Percentiles rank a stretch among this genome's conserved stretches.
Evolutionary conservation across 306 rosid species (phyloP).

Genomic region (Castanea sativa): DNA sequence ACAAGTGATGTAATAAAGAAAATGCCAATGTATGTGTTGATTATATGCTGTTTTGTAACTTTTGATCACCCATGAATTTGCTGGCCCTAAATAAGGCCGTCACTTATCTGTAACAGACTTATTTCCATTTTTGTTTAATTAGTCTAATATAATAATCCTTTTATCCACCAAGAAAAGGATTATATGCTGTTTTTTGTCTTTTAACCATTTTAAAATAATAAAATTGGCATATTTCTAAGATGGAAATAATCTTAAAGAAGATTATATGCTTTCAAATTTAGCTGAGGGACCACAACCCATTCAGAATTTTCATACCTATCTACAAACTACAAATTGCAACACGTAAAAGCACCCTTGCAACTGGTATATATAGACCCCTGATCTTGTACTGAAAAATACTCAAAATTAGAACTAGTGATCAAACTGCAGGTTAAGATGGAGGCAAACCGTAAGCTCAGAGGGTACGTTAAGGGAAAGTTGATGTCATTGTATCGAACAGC

Average conservation of each 20-base stretch:
- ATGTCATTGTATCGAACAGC: constrained; percentile 44
- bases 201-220: background rate
- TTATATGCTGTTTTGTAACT: too few species aligned
- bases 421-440: constrained; percentile 45
- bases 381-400: constrained; percentile 3
- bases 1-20: background rate
- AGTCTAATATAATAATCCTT: too few species aligned
- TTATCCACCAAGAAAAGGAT: too few species aligned
- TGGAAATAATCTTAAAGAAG: constrained; percentile 16
- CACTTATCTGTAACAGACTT: too few species aligned
- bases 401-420: background rate
- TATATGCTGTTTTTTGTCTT: too few species aligned
- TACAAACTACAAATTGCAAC: background rate
- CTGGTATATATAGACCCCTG: constrained; percentile 21
- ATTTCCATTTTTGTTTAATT: too few species aligned
- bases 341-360: background rate
- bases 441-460: constrained; percentile 54
- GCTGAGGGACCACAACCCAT: constrained; percentile 28
- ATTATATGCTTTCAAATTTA: constrained; percentile 35
- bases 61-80: too few species aligned
- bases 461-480: constrained; percentile 54
- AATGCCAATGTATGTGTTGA: too few species aligned
- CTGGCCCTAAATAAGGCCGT: too few species aligned
- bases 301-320: constrained; percentile 21
- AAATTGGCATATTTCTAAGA: constrained; percentile 27